A percentile compares a stretch with the other conserved stretches of the same genome.
These are phyloP conservation scores for Colletotrichum falcatum DNA, from an alignment of 2,329 filamentous ascomycete species.

Conservation along the genomic window DNA sequence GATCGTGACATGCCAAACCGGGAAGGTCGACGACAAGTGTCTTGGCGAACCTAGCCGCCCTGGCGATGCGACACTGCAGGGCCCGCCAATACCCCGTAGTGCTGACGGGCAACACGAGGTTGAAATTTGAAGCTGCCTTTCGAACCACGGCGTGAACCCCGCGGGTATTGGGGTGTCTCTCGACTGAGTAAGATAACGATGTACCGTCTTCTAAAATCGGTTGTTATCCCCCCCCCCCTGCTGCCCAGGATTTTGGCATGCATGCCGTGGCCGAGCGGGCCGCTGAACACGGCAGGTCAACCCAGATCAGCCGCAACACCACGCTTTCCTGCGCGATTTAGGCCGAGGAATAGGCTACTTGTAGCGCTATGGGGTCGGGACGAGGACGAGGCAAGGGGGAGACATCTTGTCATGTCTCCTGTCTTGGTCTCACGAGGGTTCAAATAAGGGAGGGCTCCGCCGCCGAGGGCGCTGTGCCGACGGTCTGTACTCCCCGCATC, in stretches of 20 bases:
- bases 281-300: background rate
- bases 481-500: background rate
- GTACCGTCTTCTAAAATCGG: background rate
- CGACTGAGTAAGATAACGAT: no score
- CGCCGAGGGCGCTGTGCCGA: no score
- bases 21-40: constrained; percentile 15
- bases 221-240: background rate
- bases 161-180: no score
- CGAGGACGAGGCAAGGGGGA: background rate
- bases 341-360: background rate
- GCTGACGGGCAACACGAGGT: background rate
- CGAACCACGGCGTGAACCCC: background rate
- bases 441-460: background rate
- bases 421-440: background rate
- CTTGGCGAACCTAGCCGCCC: constrained; percentile 17
- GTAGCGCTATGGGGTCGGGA: background rate
- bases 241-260: background rate
- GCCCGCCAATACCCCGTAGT: background rate
- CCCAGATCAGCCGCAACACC: background rate
- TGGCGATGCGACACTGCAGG: constrained; percentile 15
- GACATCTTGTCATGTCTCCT: background rate
- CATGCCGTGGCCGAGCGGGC: no score
- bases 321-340: background rate
- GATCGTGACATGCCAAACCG: constrained; percentile 7
- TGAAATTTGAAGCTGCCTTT: background rate